phyloP scores from a whole-genome alignment of 2,329 filamentous ascomycete species.

The Colletotrichum sp. region DNA sequence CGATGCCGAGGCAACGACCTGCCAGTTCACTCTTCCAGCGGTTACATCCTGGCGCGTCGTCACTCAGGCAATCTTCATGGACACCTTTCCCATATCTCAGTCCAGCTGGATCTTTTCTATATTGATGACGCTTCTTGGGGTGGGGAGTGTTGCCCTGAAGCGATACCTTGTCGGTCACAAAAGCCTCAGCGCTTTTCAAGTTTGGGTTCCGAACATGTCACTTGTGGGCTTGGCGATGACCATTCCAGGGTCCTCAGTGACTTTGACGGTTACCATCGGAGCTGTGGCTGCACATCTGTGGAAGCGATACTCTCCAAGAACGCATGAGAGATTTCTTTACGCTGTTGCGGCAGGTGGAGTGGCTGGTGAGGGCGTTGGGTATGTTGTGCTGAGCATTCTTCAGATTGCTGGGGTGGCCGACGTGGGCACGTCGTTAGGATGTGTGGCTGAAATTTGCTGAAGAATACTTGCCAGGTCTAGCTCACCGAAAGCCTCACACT shows the following conservation, averaged over 20 bases:
- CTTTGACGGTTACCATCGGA: background rate
- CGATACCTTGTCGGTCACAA: background rate
- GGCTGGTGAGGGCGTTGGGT: background rate
- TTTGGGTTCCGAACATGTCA: background rate
- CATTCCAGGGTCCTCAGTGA: background rate
- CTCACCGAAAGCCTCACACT: no score
- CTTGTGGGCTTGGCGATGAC: background rate
- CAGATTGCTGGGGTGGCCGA: background rate
- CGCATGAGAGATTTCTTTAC: background rate
- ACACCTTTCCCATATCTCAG: background rate
- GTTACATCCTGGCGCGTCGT: background rate
- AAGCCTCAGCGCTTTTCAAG: background rate
- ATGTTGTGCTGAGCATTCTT: background rate
- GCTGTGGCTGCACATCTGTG: fast-evolving
- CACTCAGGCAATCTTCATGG: background rate
- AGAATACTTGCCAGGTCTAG: background rate
- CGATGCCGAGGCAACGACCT: background rate
- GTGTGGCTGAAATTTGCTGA: background rate
- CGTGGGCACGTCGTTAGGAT: fast-evolving
- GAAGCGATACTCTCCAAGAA: background rate
- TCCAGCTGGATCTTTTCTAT: background rate
- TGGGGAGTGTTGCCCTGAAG: background rate
- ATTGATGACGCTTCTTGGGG: background rate
- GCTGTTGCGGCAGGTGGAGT: background rate
- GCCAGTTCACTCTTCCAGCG: background rate